Evolutionary conservation across 306 rosid genomes (phyloP), one percentile per base, ranked within the genome.

Genomic region (Comarum palustre): DNA sequence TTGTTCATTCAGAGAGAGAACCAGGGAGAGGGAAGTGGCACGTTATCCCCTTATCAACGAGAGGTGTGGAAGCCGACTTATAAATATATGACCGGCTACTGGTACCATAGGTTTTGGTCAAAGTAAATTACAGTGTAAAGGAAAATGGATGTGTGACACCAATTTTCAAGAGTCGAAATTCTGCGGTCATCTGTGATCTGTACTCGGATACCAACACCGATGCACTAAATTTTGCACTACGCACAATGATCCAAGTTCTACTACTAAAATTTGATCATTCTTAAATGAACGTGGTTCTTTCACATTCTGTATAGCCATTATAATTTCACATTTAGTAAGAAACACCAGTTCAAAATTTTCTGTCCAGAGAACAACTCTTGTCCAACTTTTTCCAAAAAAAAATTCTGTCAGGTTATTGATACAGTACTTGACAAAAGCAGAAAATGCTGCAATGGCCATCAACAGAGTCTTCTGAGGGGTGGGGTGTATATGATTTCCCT

Each of bases 21-120:
- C 29, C 13, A 19, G 24, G 5, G 47, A 3, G 29, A 15, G 67
- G 12, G 52, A 14, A 11, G 20, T 8, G 29, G 34, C 59, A 67
- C 46, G 64, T 66, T 66, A 72, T 72, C 77, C 41, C 38, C 8
- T 29, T 32, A 61, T 61, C 13, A 71, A 71, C 52, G 2, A 71
- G 42, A 72, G 66, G 75, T 58, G 55, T 45, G 67, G 54, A 42
- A 42, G n/a, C 29, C 42, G 24, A 24, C 25, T 71, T 71, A 38
- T 54, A 27, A 54, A 71, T 45, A 24, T 14, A 22, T n/a, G 63
- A 69, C 74, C 47, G 74, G 63, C 63, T n/a, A 69, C 74, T 2
- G 14, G 34, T 52, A 51, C 22, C 12, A 14, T 36, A 51, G 64
- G 74, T 47, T 43, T 43, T 47, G n/a, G 20, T 47, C 8, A 1